Percentiles rank a stretch among this genome's conserved stretches.
These are phyloP conservation scores for Anaeramoeba flamelloides DNA, from an alignment of 78 protist genomes.

Conservation along the genomic window DNA sequence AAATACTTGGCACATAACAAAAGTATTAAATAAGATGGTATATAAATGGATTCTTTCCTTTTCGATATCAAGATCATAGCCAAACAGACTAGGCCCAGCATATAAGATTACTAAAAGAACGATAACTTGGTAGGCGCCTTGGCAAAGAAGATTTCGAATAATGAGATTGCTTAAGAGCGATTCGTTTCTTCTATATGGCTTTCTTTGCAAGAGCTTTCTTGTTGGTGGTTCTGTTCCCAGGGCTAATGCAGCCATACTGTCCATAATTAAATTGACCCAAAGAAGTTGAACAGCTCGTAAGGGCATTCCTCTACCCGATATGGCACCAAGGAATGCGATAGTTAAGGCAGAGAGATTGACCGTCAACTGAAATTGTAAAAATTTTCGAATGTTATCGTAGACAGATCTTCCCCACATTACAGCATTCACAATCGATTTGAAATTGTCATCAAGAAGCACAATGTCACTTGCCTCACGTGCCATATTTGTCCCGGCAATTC, in stretches of 20 bases:
- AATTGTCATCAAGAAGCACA: constrained; percentile 82
- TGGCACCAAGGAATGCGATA: constrained; percentile 47
- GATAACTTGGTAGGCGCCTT: constrained; percentile 30
- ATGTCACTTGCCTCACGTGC: constrained; percentile 69
- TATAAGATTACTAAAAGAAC: not conserved
- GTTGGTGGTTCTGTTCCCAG: constrained; percentile 84
- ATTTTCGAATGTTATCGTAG: constrained; percentile 45
- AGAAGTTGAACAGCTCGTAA: constrained; percentile 39
- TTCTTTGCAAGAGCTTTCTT: constrained; percentile 12
- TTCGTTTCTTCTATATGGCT: constrained; percentile 29
- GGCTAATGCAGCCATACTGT: constrained; percentile 94
- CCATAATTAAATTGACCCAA: constrained; percentile 95
- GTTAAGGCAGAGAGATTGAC: constrained; percentile 34
- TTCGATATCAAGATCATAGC: not conserved
- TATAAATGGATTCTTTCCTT: constrained; percentile 5
- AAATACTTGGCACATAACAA: constrained; percentile 73
- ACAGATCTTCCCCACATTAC: constrained; percentile 46
- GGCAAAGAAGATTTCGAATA: constrained; percentile 60
- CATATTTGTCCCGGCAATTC: constrained; percentile 39
- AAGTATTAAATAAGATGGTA: constrained; percentile 70
- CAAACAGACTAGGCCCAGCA: not conserved
- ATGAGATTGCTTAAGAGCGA: constrained; percentile 35
- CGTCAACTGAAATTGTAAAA: constrained; percentile 54
- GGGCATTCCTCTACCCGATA: constrained; percentile 19
- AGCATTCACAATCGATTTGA: constrained; percentile 49